Evolutionary conservation across 2,329 filamentous ascomycete genomes (phyloP), one percentile per base, ranked within the genome.

Genomic region (Apiospora pterosperma): DNA sequence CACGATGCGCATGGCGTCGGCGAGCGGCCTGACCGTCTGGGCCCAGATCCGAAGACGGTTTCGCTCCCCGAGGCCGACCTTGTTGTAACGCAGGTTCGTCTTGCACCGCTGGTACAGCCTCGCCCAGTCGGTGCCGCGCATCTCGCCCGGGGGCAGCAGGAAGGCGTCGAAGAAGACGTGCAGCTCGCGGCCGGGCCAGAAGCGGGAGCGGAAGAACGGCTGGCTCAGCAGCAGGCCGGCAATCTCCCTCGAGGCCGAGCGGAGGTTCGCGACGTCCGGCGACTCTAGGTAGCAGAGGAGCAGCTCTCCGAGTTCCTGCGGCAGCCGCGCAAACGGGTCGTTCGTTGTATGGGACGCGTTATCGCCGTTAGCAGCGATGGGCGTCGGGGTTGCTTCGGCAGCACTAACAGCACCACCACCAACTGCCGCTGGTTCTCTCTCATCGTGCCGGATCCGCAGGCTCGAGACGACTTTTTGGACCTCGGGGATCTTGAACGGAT

Each of bases 41-140:
- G 66, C 64, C 71, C 70, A 72, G 11, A 73, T 70, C 5, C 71
- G 66, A 34, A 68, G 61, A 12, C 71, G 64, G 55, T 73, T 71
- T 11, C 66, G 62, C 61, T 73, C 71, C 2, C 69, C 69, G 5
- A 72, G 65, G 16, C 67, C 67, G 28, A 70, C 66, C 23, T 65
- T 28, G 31, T 67, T 67, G 28, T 66, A 25, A 23, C 64, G 67
- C 8, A 68, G 55, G 28, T 69, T 63, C 5, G 55, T 34, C 23
- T 64, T 67, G 36, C 68, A 67, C n/a, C 64, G 42, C 12, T 39
- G 48, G 65, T 71, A 73, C 28, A 73, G 63, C 31, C 60, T 44
- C 23, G 60, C 58, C 69, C 69, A 73, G 63, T 72, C 69, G 16
- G 69, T 64, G n/a, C 67, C 62, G 11, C 44, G 59, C 36, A 59